Percentiles rank a stretch among this genome's conserved stretches.
Evolutionary conservation across 345 rosid species (phyloP).

Genomic region (Cardamine resedifolia): DNA sequence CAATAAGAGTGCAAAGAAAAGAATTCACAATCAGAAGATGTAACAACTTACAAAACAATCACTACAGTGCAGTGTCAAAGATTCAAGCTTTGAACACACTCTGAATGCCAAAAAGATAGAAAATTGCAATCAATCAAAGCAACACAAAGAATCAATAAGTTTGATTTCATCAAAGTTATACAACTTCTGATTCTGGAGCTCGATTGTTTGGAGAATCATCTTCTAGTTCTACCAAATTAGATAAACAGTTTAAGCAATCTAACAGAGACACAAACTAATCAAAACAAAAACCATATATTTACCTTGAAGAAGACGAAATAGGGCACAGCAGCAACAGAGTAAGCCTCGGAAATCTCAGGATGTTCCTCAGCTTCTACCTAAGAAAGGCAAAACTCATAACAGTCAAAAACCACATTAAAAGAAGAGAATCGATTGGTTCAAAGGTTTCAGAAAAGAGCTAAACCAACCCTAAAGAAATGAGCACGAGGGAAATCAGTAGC

Average conservation of each 20-base stretch:
- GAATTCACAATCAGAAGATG: background rate
- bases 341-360: conserved; percentile 83
- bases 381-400: conserved; percentile 11
- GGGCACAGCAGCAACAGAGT: conserved; percentile 87
- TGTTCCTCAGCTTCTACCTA: conserved; percentile 99
- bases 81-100: conserved; percentile 7
- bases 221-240: background rate
- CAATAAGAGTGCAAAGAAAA: background rate
- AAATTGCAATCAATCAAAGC: conserved; percentile 1
- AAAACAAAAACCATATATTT: conserved; percentile 9
- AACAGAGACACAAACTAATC: background rate
- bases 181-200: conserved; percentile 1
- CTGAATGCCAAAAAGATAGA: background rate
- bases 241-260: background rate
- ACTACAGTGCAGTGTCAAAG: background rate
- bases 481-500: conserved; percentile 84
- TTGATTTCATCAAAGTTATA: background rate
- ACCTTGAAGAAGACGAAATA: conserved; percentile 91
- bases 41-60: conserved; percentile 17
- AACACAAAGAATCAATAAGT: background rate
- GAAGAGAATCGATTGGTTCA: background rate
- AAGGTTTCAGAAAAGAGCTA: background rate
- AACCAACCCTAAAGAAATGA: conserved; percentile 71
- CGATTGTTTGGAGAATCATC: background rate
- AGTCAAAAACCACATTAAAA: background rate